These are phyloP conservation scores for Yamadazyma philogaea DNA, from an alignment of 805 yeast genomes.

Conservation along the genomic window DNA sequence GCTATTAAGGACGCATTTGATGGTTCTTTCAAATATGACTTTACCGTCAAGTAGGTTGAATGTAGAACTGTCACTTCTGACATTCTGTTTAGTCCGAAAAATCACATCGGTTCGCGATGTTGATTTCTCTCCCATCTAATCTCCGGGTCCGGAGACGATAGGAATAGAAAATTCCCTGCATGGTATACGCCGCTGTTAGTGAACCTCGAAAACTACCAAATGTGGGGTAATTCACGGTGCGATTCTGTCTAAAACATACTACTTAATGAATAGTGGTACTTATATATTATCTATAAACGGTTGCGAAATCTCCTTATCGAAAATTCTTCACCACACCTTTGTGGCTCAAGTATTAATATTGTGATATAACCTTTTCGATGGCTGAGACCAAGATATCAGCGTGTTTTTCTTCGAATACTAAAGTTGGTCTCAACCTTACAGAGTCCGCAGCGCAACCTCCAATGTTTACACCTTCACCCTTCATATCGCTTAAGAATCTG, in stretches of 20 bases:
- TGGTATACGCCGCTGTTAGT: too few species aligned
- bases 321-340: not conserved
- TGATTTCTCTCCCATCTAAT: too few species aligned
- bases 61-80: not conserved
- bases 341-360: constrained; percentile 5
- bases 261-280: too few species aligned
- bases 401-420: constrained; percentile 76
- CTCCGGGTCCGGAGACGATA: too few species aligned
- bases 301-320: not conserved
- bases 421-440: constrained; percentile 77
- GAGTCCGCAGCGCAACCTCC: constrained; percentile 84
- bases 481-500: constrained; percentile 57
- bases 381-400: constrained; percentile 60
- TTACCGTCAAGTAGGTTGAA: not conserved
- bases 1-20: constrained; percentile 62
- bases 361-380: constrained; percentile 38
- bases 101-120: not conserved
- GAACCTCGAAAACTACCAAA: too few species aligned
- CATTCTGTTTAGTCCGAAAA: not conserved
- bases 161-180: too few species aligned
- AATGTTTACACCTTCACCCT: constrained; percentile 65
- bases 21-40: constrained; percentile 36
- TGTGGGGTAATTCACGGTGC: too few species aligned
- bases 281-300: not conserved
- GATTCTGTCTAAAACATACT: too few species aligned